Percentiles rank a stretch among this genome's conserved stretches.
These are phyloP conservation scores for Nicotiana rustica DNA, from an alignment of 305 asterid species.

Conservation along the genomic window DNA sequence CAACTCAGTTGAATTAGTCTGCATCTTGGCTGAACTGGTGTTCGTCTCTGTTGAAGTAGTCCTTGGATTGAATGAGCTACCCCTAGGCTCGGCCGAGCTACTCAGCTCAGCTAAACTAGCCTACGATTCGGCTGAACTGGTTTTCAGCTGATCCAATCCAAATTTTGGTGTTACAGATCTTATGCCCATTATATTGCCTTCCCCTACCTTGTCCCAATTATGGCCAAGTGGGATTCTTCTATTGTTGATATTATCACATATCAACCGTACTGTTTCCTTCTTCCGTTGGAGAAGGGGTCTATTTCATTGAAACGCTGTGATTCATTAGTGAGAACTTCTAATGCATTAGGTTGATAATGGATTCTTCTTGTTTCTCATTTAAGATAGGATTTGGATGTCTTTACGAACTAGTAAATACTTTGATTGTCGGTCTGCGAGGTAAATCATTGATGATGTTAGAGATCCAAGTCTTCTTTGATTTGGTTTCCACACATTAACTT, in stretches of 20 bases:
- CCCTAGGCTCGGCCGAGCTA: not conserved
- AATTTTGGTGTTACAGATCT: not conserved
- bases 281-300: conserved; percentile 19
- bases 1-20: conserved; percentile 15
- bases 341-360: not conserved
- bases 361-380: not conserved
- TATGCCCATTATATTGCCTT: not conserved
- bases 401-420: not conserved
- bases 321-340: not conserved
- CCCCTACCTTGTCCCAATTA: not conserved
- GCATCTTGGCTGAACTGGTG: not conserved
- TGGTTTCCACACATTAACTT: not conserved
- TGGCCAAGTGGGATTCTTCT: conserved; percentile 13
- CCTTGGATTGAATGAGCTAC: not conserved
- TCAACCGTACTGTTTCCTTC: not conserved
- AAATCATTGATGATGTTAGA: conserved; percentile 7
- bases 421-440: not conserved
- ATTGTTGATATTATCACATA: not conserved
- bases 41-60: not conserved
- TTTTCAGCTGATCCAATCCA: not conserved
- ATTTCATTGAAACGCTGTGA: conserved; percentile 1
- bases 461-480: conserved; percentile 2
- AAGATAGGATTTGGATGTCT: conserved; percentile 2
- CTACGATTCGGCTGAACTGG: not conserved
- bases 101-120: not conserved